Percentiles rank a stretch among this genome's conserved stretches.
Evolutionary conservation across 345 rosid species (phyloP).

Genomic region (Eucalyptus cloeziana): DNA sequence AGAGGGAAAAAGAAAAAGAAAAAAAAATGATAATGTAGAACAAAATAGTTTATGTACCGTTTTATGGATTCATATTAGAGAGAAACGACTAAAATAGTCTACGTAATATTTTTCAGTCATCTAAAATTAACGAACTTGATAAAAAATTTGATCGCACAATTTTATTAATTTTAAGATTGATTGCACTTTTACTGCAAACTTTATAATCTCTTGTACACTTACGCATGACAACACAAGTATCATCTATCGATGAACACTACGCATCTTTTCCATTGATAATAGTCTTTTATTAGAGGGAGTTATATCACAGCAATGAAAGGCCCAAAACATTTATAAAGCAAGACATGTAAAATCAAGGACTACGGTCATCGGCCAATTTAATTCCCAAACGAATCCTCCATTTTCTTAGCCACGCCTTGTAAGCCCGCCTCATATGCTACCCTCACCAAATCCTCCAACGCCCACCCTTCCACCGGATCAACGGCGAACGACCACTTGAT

Average conservation of each 20-base stretch:
- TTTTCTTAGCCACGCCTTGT: constrained; percentile 6
- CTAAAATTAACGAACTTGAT: rapidly evolving
- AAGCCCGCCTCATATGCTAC: constrained; percentile 9
- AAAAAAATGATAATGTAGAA: neutral
- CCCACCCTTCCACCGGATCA: constrained; percentile 43
- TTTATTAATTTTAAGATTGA: neutral
- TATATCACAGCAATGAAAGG: neutral
- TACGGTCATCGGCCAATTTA: neutral
- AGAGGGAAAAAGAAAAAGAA: neutral
- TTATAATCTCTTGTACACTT: rapidly evolving
- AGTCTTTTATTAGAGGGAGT: neutral
- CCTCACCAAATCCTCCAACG: constrained; percentile 18
- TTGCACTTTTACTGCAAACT: neutral
- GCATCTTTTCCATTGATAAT: neutral
- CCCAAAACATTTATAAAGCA: neutral
- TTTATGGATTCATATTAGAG: neutral
- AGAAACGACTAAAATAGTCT: neutral
- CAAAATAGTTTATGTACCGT: neutral
- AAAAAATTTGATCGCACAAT: rapidly evolving
- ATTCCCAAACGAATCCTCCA: constrained; percentile 9
- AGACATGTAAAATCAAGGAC: neutral
- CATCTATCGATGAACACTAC: rapidly evolving
- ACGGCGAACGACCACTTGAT: constrained; percentile 42
- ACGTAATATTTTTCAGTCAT: no score
- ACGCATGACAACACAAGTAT: rapidly evolving